phyloP scores from a whole-genome alignment of 2,329 filamentous ascomycete genomes.

The Penicillium sp. region DNA sequence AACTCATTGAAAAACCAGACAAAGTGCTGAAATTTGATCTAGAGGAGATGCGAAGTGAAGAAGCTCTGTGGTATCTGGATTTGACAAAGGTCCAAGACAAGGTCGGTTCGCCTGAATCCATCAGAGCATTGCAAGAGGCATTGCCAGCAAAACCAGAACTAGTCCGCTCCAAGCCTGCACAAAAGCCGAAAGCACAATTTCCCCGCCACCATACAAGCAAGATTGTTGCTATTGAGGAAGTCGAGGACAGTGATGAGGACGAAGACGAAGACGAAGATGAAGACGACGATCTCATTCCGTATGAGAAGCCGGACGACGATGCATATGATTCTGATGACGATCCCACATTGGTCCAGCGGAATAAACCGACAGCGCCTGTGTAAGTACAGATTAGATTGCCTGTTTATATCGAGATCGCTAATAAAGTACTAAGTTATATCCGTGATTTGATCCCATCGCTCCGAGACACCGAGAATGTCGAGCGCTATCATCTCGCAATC shows the following conservation, averaged over 20 bases:
- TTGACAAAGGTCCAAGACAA: conserved; percentile 63
- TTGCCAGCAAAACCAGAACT: conserved; percentile 17
- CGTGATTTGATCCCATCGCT: conserved; percentile 78
- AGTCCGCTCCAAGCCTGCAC: not conserved
- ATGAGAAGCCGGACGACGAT: conserved; percentile 84
- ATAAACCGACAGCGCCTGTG: conserved; percentile 81
- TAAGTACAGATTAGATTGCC: conserved; percentile 33
- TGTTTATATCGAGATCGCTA: not conserved
- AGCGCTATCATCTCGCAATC: conserved; percentile 77
- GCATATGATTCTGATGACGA: conserved; percentile 91
- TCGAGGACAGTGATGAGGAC: conserved; percentile 49
- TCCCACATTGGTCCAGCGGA: conserved; percentile 76
- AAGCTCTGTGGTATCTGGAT: conserved; percentile 71
- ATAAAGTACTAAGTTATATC: conserved; percentile 59
- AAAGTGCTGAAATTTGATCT: conserved; percentile 79
- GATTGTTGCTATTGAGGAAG: conserved; percentile 60
- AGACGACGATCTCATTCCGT: conserved; percentile 69
- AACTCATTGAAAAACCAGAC: conserved; percentile 63
- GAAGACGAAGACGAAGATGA: conserved; percentile 48
- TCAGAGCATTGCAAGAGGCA: conserved; percentile 37
- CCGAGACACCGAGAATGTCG: conserved; percentile 76
- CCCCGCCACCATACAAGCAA: conserved; percentile 33
- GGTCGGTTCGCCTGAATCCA: conserved; percentile 56
- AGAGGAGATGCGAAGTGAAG: conserved; percentile 70
- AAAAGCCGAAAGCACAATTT: conserved; percentile 2